Conservation (phyloP, 2,329 filamentous ascomycete species). For the Arthrobotrys conoides region DNA sequence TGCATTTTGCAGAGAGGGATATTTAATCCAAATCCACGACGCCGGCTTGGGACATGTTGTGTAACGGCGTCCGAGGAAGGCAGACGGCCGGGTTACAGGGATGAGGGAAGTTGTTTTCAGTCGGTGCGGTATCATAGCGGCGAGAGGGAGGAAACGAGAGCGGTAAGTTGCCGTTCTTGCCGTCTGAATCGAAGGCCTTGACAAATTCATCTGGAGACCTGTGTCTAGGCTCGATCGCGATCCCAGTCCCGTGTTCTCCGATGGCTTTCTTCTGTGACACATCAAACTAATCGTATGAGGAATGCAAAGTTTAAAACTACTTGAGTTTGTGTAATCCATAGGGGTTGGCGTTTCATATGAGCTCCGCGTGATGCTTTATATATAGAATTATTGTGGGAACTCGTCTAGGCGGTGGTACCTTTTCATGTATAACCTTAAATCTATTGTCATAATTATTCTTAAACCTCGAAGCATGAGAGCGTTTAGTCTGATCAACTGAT, state of each 20-base stretch:
- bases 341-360: background rate
- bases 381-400: background rate
- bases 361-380: background rate
- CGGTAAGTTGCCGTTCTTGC: slow-evolving; percentile 7
- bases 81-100: slow-evolving; percentile 22
- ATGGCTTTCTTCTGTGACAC: slow-evolving; percentile 2
- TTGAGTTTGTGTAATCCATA: background rate
- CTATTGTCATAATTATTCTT: no score
- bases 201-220: background rate
- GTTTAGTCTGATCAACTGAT: no score
- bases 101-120: background rate
- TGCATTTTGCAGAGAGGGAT: slow-evolving; percentile 10
- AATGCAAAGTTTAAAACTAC: background rate
- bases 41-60: slow-evolving; percentile 35
- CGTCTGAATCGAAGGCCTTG: background rate
- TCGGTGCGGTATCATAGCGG: slow-evolving; percentile 29
- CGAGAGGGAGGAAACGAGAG: background rate
- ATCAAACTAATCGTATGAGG: slow-evolving; percentile 18
- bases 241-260: background rate
- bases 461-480: no score
- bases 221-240: background rate
- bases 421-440: no score
- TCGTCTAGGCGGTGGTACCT: no score
- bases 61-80: slow-evolving; percentile 30
- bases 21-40: slow-evolving; percentile 13